These are phyloP conservation scores for Knufia fluminis DNA, from an alignment of 2,329 filamentous ascomycete species.

Conservation along the genomic window DNA sequence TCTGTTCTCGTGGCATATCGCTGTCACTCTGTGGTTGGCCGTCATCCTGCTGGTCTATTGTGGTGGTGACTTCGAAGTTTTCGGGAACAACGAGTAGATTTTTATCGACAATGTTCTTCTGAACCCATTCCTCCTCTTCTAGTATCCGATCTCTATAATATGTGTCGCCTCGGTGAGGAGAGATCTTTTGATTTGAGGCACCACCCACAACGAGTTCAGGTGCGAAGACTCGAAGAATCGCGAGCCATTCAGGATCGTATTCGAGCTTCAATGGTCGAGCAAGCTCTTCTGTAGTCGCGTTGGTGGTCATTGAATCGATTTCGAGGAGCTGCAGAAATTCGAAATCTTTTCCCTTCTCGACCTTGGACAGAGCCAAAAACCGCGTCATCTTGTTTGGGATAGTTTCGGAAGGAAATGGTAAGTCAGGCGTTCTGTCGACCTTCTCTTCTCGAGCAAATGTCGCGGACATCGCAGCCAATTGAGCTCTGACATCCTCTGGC, in stretches of 20 bases:
- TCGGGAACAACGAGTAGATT: constrained; percentile 61
- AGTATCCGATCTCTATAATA: constrained; percentile 61
- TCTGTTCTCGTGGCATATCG: constrained; percentile 68
- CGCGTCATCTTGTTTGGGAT: constrained; percentile 72
- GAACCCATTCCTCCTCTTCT: constrained; percentile 66
- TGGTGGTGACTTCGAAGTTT: constrained; percentile 60
- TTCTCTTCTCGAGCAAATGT: constrained; percentile 50
- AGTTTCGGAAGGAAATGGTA: constrained; percentile 53
- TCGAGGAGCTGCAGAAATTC: constrained; percentile 69
- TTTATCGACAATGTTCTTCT: constrained; percentile 58
- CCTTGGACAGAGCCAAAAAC: constrained; percentile 90
- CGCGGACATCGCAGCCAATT: constrained; percentile 53
- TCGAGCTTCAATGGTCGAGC: constrained; percentile 51
- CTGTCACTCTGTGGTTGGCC: constrained; percentile 55
- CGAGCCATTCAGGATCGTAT: constrained; percentile 93
- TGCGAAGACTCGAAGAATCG: constrained; percentile 78
- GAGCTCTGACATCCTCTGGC: constrained; percentile 56
- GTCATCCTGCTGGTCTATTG: background rate
- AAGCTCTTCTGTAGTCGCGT: constrained; percentile 9
- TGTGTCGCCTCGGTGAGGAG: constrained; percentile 57
- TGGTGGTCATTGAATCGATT: constrained; percentile 41
- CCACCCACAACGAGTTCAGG: constrained; percentile 57
- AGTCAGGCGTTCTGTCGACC: constrained; percentile 39
- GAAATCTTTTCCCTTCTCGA: constrained; percentile 58
- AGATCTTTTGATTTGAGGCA: constrained; percentile 43